These are phyloP conservation scores for Stachybotrys elegans DNA, from an alignment of 2,329 filamentous ascomycete species.

Conservation along the genomic window DNA sequence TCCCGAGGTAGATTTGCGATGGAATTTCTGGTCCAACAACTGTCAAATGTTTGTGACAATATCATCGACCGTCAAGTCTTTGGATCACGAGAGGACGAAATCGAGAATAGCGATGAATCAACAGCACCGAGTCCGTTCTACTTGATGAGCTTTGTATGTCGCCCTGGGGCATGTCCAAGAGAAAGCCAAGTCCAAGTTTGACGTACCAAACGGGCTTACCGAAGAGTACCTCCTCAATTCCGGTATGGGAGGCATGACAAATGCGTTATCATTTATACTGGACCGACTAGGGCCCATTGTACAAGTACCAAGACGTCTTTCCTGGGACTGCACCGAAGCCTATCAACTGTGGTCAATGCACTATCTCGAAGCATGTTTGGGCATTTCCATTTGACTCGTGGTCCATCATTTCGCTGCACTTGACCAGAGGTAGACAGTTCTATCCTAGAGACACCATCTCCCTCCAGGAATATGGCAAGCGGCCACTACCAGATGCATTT, in stretches of 20 bases:
- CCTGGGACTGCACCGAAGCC: constrained; percentile 43
- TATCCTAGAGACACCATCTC: constrained; percentile 22
- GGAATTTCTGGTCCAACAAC: constrained; percentile 28
- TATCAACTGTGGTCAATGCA: constrained; percentile 31
- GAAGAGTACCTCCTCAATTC: constrained; percentile 37
- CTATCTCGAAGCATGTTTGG: constrained; percentile 38
- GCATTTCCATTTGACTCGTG: constrained; percentile 40
- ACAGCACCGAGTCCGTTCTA: constrained; percentile 20
- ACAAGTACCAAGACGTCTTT: constrained; percentile 35
- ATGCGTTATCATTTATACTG: constrained; percentile 39
- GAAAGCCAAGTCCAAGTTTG: constrained; percentile 24
- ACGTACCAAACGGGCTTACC: constrained; percentile 32
- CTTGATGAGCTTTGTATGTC: constrained; percentile 34
- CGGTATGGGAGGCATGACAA: constrained; percentile 33
- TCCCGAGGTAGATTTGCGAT: constrained; percentile 18
- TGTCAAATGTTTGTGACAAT: constrained; percentile 32
- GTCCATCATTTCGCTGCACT: constrained; percentile 34
- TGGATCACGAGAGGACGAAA: constrained; percentile 21
- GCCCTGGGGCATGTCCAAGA: constrained; percentile 18
- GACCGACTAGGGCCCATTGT: constrained; percentile 34
- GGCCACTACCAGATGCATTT: constrained; percentile 3
- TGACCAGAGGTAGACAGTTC: constrained; percentile 25
- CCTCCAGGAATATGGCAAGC: too few species aligned
- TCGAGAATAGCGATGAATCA: constrained; percentile 4
- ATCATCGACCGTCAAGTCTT: constrained; percentile 27